A percentile compares a stretch with the other conserved stretches of the same genome.
phyloP scores from a whole-genome alignment of 2,329 filamentous ascomycete genomes.

The Bimuria novae-zelandiae region DNA sequence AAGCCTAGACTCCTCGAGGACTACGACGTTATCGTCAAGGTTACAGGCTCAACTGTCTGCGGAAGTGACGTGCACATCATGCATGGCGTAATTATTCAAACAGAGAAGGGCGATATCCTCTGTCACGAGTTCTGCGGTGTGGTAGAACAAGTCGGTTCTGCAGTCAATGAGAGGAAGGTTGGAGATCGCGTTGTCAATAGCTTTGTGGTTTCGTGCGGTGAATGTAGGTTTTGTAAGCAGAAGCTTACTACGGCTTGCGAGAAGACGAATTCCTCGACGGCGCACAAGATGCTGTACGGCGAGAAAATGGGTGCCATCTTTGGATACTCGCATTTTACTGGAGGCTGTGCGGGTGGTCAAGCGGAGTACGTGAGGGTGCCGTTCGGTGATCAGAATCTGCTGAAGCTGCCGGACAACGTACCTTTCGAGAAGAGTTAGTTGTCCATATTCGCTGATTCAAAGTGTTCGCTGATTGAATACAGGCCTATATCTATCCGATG shows the following conservation, averaged over 20 bases:
- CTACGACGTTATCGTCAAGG: conserved; percentile 46
- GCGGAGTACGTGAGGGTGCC: conserved; percentile 18
- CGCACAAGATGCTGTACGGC: conserved; percentile 8
- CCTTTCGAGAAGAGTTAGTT: neutral
- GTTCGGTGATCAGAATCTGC: conserved; percentile 9
- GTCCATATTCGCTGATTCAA: neutral
- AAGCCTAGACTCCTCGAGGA: conserved; percentile 41
- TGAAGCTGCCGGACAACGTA: conserved; percentile 5
- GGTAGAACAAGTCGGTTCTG: conserved; percentile 76
- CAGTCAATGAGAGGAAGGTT: conserved; percentile 72
- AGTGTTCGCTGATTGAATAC: neutral
- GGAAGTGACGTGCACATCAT: conserved; percentile 27
- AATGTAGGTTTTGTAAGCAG: conserved; percentile 14
- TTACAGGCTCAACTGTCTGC: conserved; percentile 41
- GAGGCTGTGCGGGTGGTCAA: conserved; percentile 11
- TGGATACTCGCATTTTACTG: conserved; percentile 12
- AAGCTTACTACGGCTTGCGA: conserved; percentile 9
- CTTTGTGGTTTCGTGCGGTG: conserved; percentile 19
- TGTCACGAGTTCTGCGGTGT: conserved; percentile 87
- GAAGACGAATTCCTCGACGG: conserved; percentile 9
- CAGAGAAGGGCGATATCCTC: conserved; percentile 48
- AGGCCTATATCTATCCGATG: conserved; percentile 5
- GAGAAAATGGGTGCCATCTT: conserved; percentile 11
- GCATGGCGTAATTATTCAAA: conserved; percentile 71
- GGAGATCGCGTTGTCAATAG: conserved; percentile 61